Percentiles rank a stretch among this genome's conserved stretches.
phyloP scores from a whole-genome alignment of 331 rosid species.

The Cydonia oblonga region DNA sequence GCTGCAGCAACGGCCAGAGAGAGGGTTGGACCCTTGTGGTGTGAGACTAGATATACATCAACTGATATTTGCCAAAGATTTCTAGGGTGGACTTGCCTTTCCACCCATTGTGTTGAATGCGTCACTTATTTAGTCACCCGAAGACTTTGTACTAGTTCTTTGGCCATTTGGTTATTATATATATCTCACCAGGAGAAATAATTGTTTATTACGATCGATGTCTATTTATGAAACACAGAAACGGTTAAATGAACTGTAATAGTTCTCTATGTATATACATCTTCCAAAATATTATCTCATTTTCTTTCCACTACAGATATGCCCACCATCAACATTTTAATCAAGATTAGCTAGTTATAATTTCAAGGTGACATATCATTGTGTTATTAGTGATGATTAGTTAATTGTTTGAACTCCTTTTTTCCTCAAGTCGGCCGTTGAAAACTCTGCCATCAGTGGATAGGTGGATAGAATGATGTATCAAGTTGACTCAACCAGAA shows the following conservation, averaged over 20 bases:
- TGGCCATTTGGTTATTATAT: background rate
- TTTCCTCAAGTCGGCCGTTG: slow-evolving; percentile 17
- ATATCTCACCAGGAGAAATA: background rate
- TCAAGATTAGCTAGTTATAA: background rate
- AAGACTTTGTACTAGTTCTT: slow-evolving; percentile 10
- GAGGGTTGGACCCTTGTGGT: slow-evolving; percentile 35
- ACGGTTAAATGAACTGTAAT: background rate
- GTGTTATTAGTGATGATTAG: too few species aligned
- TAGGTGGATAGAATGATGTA: slow-evolving; percentile 15
- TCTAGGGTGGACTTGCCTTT: slow-evolving; percentile 26
- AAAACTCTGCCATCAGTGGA: slow-evolving; percentile 17
- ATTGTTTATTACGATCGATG: background rate
- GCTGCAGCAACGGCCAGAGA: slow-evolving; percentile 2
- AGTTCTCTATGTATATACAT: background rate
- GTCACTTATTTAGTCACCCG: slow-evolving; percentile 17
- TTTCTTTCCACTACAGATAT: background rate
- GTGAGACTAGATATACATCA: too few species aligned
- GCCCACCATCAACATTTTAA: background rate
- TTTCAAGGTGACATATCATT: too few species aligned
- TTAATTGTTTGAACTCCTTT: background rate
- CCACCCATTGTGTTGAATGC: slow-evolving; percentile 28
- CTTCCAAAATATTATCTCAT: background rate
- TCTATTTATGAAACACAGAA: background rate
- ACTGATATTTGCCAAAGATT: slow-evolving; percentile 21
- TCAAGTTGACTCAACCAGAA: slow-evolving; percentile 28